phyloP scores from a whole-genome alignment of 371 early-diverging fungal genomes.

The Mortierella sp. region DNA sequence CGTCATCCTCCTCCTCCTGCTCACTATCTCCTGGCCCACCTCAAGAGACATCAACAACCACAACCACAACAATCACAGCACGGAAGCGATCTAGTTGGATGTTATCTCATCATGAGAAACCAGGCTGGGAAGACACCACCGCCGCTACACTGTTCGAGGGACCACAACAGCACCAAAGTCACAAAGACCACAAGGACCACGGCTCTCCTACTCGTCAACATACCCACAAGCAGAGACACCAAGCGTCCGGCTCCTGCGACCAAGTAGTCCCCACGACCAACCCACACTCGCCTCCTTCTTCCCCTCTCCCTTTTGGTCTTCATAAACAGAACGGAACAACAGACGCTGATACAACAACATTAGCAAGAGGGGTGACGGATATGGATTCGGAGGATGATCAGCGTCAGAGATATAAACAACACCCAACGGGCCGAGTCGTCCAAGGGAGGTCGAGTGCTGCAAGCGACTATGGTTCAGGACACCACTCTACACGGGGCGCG shows the following conservation, averaged over 20 bases:
- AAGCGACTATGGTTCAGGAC: background rate
- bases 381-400: conserved; percentile 10
- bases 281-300: conserved; percentile 33
- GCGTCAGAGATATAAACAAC: conserved; percentile 1
- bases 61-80: background rate
- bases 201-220: background rate
- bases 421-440: background rate
- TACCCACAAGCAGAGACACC: background rate
- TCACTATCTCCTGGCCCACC: background rate
- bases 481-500: background rate
- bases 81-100: conserved; percentile 12
- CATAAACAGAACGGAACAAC: background rate
- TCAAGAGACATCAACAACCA: background rate
- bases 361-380: background rate
- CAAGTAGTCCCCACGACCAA: background rate
- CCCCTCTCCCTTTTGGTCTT: conserved; percentile 31
- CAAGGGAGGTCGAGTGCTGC: background rate
- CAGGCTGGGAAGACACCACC: conserved; percentile 15
- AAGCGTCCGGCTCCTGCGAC: background rate
- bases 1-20: conserved; percentile 10
- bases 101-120: conserved; percentile 15
- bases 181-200: background rate
- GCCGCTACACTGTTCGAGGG: background rate
- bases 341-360: background rate
- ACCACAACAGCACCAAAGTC: background rate